phyloP scores from a whole-genome alignment of 257 asterid genomes.

The Solanum arcanum region DNA sequence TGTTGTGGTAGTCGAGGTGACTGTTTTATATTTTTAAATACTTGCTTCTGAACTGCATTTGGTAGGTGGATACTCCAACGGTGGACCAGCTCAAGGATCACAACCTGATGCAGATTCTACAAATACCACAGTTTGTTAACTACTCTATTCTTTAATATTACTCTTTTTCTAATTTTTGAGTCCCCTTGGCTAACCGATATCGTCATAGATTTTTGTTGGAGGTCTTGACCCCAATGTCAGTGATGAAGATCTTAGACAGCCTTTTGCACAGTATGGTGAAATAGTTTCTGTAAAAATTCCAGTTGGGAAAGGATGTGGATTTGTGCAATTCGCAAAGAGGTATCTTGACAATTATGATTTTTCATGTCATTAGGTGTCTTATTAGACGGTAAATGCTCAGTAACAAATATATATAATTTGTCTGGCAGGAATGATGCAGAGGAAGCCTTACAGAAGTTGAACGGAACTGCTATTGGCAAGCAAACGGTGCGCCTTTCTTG shows the following conservation, averaged over 20 bases:
- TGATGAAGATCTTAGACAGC: slow-evolving; percentile 82
- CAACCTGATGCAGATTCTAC: slow-evolving; percentile 75
- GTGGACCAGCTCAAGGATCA: slow-evolving; percentile 54
- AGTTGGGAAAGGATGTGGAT: slow-evolving; percentile 88
- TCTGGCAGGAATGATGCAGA: slow-evolving; percentile 35
- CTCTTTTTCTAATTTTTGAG: neutral
- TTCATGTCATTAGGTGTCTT: neutral
- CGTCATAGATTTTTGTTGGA: slow-evolving; percentile 80
- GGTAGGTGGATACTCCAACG: slow-evolving; percentile 70
- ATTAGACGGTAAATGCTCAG: neutral
- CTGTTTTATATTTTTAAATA: neutral
- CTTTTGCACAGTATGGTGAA: slow-evolving; percentile 77
- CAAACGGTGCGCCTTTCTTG: slow-evolving; percentile 40
- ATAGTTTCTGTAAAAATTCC: slow-evolving; percentile 78
- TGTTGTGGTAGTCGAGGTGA: neutral
- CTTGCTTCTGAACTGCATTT: slow-evolving; percentile 7
- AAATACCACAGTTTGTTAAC: slow-evolving; percentile 75
- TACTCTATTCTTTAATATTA: slow-evolving; percentile 5
- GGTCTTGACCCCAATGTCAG: slow-evolving; percentile 78
- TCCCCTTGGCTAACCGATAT: slow-evolving; percentile 14
- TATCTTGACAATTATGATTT: slow-evolving; percentile 5
- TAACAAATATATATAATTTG: neutral
- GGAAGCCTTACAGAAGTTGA: slow-evolving; percentile 39
- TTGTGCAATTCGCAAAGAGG: slow-evolving; percentile 85
- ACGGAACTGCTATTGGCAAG: slow-evolving; percentile 27